Evolutionary conservation across 2,329 filamentous ascomycete genomes (phyloP).

Genomic region (Bipolaris zeicola): DNA sequence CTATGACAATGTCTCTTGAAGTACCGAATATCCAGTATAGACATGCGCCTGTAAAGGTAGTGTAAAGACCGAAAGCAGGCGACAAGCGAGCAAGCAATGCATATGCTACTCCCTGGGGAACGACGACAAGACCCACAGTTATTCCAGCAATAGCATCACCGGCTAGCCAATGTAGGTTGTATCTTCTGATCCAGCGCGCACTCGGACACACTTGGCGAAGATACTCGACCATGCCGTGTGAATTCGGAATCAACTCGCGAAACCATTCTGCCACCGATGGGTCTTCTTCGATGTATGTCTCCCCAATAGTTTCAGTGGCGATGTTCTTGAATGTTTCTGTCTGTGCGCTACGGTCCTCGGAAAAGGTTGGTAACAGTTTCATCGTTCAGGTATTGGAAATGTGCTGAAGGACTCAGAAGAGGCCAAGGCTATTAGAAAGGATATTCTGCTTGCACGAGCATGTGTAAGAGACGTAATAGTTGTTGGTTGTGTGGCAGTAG

Average conservation of each 20-base stretch:
- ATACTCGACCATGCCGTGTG: constrained; percentile 30
- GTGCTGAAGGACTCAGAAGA: neutral
- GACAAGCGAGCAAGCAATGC: constrained; percentile 77
- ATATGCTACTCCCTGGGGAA: constrained; percentile 96
- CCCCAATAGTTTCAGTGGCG: constrained; percentile 28
- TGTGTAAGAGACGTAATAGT: neutral
- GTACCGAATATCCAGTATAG: constrained; percentile 98
- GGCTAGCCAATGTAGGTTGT: constrained; percentile 40
- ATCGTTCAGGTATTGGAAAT: constrained; percentile 5
- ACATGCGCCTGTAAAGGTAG: constrained; percentile 91
- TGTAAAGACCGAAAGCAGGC: constrained; percentile 84
- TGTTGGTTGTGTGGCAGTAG: neutral
- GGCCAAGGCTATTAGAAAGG: neutral
- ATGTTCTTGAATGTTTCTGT: constrained; percentile 21
- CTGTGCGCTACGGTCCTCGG: constrained; percentile 19
- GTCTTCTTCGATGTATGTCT: constrained; percentile 36
- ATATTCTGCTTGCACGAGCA: neutral
- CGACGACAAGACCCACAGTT: constrained; percentile 77
- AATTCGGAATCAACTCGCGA: constrained; percentile 30
- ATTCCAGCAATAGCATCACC: constrained; percentile 49
- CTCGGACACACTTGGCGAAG: constrained; percentile 35
- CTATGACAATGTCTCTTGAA: constrained; percentile 96
- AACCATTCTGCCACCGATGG: constrained; percentile 39
- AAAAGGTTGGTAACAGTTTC: constrained; percentile 23
- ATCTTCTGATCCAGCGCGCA: constrained; percentile 33